These are phyloP conservation scores for Boletellus sp. DNA, from an alignment of 1,284 basidiomycete species.

Conservation along the genomic window DNA sequence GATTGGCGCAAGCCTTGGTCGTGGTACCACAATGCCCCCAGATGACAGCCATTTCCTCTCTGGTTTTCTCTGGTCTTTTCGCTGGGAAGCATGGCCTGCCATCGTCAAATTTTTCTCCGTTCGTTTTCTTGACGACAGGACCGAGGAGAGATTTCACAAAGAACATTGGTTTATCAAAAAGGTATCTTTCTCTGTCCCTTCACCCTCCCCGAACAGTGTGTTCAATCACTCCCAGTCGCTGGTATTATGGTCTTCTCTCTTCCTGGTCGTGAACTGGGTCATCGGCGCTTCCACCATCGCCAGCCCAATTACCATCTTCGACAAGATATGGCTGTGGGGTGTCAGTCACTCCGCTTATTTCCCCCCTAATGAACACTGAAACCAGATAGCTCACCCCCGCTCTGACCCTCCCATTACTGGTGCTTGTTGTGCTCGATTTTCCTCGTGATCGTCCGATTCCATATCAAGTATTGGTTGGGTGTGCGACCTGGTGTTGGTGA, in stretches of 20 bases:
- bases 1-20: constrained; percentile 32
- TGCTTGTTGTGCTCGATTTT: constrained; percentile 67
- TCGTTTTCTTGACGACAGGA: constrained; percentile 54
- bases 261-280: constrained; percentile 70
- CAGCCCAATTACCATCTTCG: constrained; percentile 43
- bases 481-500: constrained; percentile 60
- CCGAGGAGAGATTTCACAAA: constrained; percentile 55
- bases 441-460: constrained; percentile 54
- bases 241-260: constrained; percentile 62
- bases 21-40: constrained; percentile 29
- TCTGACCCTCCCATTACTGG: constrained; percentile 39
- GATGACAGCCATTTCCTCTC: constrained; percentile 32
- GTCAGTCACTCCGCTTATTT: constrained; percentile 33
- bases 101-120: constrained; percentile 51
- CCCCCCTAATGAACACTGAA: constrained; percentile 34
- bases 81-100: constrained; percentile 42
- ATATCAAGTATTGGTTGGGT: constrained; percentile 58
- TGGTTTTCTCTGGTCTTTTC: constrained; percentile 31
- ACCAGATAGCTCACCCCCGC: constrained; percentile 41
- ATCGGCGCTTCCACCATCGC: constrained; percentile 54
- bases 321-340: constrained; percentile 63
- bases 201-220: background rate
- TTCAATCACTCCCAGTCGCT: constrained; percentile 38
- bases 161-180: constrained; percentile 53
- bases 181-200: constrained; percentile 22